Base-by-base conservation (phyloP, 306 rosid species). In the Cicer chorassanicum region DNA sequence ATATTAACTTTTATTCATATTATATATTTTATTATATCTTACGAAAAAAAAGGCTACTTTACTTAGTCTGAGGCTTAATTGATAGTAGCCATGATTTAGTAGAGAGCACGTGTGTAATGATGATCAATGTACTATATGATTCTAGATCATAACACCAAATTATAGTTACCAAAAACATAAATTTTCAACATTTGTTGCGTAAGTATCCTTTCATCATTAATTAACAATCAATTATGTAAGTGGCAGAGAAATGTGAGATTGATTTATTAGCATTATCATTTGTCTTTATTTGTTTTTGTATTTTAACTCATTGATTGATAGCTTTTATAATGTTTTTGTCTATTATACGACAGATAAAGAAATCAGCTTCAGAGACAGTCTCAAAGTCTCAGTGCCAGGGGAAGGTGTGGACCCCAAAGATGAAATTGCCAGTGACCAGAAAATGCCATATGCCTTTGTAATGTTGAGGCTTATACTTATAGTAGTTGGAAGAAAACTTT, bases 391-490 rank as follows among this genome's bases (percentile, higher is more conserved):
- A 62, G 40, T 69, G 66, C 3, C 62, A 14, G 65, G 43, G 21
- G 86, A 82, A 73, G 77, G 48, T 49, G 43, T 39, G 19, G 45
- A 56, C 42, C 56, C 76, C 9, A 73, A 29, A 57, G 79, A 67
- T 7, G 21, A 50, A 67, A 48, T 10, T 65, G 48, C 59, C 6
- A 41, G 15, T 15, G 76, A 49, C 80, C 86, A 60, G 88, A 93
- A 79, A 80, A 86, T 93, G 98, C 97, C 98, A 16, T 96, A 90
- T 60, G 85, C 93, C 5, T 83, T 89, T 39, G 96, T 89, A 38
- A 89, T 93, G 96, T 90, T 92, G 15, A 93, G 87, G 89, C 98
- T 90, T n/a, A 93, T 89, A 72, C 89, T 93, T 9, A 89, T 84
- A 40, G 89, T 93, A 83, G 97, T 89, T 2, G 91, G 95, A 87